phyloP scores from a whole-genome alignment of 1,284 basidiomycete genomes.

The Ganoderma lingzhi region DNA sequence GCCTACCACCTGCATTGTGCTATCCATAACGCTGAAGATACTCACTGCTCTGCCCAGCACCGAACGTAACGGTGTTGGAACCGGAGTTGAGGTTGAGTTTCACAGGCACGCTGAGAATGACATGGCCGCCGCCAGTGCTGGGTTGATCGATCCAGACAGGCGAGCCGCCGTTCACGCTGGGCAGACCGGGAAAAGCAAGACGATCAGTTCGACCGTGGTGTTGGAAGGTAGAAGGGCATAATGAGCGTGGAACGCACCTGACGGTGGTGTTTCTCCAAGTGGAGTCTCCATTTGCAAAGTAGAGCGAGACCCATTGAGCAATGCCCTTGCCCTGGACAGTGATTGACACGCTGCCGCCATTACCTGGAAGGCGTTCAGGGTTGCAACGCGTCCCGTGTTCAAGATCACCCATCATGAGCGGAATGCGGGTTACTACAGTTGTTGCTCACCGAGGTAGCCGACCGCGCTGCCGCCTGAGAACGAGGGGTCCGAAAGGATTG shows the following conservation, averaged over 20 bases:
- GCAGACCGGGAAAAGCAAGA: neutral
- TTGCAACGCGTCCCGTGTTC: neutral
- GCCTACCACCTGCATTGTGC: neutral
- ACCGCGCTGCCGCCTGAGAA: constrained; percentile 64
- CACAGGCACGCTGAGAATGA: constrained; percentile 64
- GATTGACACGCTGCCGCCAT: constrained; percentile 65
- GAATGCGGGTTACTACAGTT: neutral
- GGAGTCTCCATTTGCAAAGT: constrained; percentile 66
- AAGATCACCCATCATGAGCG: constrained; percentile 10
- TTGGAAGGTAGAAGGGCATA: neutral
- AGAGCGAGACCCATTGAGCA: constrained; percentile 65
- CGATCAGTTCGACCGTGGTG: neutral
- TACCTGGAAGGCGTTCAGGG: constrained; percentile 44
- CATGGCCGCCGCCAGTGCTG: constrained; percentile 59
- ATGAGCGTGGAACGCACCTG: constrained; percentile 47
- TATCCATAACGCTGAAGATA: constrained; percentile 14
- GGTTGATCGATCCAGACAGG: constrained; percentile 62
- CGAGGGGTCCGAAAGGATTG: constrained; percentile 49
- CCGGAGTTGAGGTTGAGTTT: constrained; percentile 59
- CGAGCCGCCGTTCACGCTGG: constrained; percentile 65
- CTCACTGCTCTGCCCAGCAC: constrained; percentile 59
- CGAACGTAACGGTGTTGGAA: constrained; percentile 60
- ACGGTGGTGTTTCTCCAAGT: constrained; percentile 67
- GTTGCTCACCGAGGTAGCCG: constrained; percentile 58
- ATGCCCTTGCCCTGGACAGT: constrained; percentile 63